These are phyloP conservation scores for Phalaenopsis hybrid DNA, from an alignment of 116 monocot species.

Conservation along the genomic window DNA sequence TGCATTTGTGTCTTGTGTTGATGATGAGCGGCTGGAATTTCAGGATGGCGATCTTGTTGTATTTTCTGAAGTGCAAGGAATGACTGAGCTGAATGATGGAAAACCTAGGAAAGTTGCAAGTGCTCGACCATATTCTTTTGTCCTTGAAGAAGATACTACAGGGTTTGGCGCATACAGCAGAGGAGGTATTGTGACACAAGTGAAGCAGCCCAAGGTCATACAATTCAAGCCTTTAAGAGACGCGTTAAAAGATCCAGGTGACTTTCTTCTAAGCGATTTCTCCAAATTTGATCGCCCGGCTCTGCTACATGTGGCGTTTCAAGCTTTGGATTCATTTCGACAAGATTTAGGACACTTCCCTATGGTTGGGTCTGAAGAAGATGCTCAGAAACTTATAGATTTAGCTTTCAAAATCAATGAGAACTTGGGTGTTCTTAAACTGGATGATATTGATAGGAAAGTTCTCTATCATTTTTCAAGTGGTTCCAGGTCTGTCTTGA, in stretches of 20 bases:
- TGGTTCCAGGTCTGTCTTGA: conserved; percentile 49
- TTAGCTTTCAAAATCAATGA: conserved; percentile 34
- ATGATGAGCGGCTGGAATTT: conserved; percentile 53
- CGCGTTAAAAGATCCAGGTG: conserved; percentile 37
- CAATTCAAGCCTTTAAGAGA: conserved; percentile 39
- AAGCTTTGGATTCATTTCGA: conserved; percentile 46
- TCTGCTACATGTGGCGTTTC: conserved; percentile 46
- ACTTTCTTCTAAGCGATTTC: conserved; percentile 53
- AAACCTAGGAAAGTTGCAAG: conserved; percentile 39
- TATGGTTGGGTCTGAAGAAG: conserved; percentile 33
- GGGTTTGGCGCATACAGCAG: conserved; percentile 36
- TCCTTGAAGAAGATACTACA: conserved; percentile 48
- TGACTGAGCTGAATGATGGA: conserved; percentile 56
- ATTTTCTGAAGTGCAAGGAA: conserved; percentile 53
- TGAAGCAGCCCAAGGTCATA: conserved; percentile 43
- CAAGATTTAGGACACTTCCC: conserved; percentile 35
- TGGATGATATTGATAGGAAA: conserved; percentile 30
- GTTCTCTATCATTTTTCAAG: conserved; percentile 32
- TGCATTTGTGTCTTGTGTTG: conserved; percentile 43
- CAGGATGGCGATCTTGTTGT: conserved; percentile 54
- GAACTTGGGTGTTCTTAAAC: conserved; percentile 16
- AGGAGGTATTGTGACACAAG: conserved; percentile 55
- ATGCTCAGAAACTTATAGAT: conserved; percentile 31
- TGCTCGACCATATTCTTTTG: conserved; percentile 34
- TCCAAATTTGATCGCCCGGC: conserved; percentile 38